Base-by-base conservation (phyloP, 2,329 filamentous ascomycete species). In the Tolypocladium inflatum region DNA sequence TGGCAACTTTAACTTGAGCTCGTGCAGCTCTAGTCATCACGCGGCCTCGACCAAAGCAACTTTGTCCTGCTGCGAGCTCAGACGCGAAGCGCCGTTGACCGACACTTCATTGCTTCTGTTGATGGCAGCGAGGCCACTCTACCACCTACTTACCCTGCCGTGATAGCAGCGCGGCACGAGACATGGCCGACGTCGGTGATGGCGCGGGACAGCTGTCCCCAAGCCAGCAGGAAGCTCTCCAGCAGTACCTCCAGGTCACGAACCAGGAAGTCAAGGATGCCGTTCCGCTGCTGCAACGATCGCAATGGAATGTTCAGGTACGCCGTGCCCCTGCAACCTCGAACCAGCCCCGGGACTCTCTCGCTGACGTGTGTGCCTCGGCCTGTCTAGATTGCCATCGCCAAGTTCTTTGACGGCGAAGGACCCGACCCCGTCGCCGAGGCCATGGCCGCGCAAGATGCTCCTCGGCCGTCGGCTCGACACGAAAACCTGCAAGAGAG, bases 371-470 rank as follows among this genome's bases (percentile, higher is more conserved):
- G 4, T 26, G 54, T 55, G 35, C 57, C 35, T n/a, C 21, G 33
- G 23, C 33, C 6, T 2, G 4, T 43, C 5, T 69, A 97, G 87
- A 96, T 97, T 66, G 93, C 94, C 59, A 93, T 99, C 63, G 85
- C 94, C 63, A 95, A 95, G 70, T 97, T 97, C 82, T 99, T 97
- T 71, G 94, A 99, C 68, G 94, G 94, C 65, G 94, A 97, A 75
- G 88, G 88, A 4, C 83, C 91, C 54, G 90, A 96, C 70, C 88
- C 85, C 15, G 77, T 93, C 21, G 88, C 89, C 59, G 90, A 94
- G 75, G 89, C 89, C 59, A 80, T 86, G 55, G 81, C 86, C 54
- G 79, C 82, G 9, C 79, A 86, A 60, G 73, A 79, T n/a, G 78
- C 85, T 43, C 86, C 87, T 21, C 83, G 84, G 53, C 78, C 83